Base-by-base conservation (phyloP, 345 rosid genomes). In the Dimocarpus longan region DNA sequence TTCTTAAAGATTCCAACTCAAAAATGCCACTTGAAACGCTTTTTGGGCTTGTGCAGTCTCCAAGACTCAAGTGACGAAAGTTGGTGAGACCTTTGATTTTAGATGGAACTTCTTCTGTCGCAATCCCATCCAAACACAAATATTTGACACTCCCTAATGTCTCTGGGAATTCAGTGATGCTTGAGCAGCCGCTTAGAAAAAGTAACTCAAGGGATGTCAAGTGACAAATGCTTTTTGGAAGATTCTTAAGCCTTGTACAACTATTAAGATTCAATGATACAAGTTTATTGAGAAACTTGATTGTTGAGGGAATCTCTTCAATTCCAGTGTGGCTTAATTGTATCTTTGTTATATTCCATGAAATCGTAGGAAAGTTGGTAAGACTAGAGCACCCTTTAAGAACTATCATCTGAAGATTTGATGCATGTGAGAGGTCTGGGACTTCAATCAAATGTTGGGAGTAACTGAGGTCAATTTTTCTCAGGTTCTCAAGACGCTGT, bases 151-250 rank as follows among this genome's bases (percentile, higher is more conserved):
- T 40, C 32, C 59, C 26, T 63, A 59, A 74, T 22, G 44, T 21
- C 42, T 62, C 62, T 74, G 82, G 82, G 52, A 74, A 74, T 28
- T 74, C 24, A 6, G 44, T 74, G 68, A 74, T 66, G 18, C 56
- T 73, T 73, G 73, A 73, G 32, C 82, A 79, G 10, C 74, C 74
- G 15, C 18, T 6, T 46, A 71, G 48, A 68, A 1, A 9, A 3
- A 79, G 83, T 59, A 42, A 40, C 26, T 8, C 21, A 10, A 52
- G 75, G 43, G 75, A 71, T 16, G 46, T 54, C 44, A 54, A 71
- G 37, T 48, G 26, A 48, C 24, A 3, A 15, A 50, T 71, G 54
- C 71, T 50, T 37, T 52, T 78, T 13, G 73, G 77, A 66, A 79
- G 57, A 79, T 52, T 73, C 42, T 32, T 44, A 50, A 73, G 78